A percentile compares a stretch with the other conserved stretches of the same genome.
Conservation (phyloP, 768 basidiomycete species). For the Hygrocybe coccinea region DNA sequence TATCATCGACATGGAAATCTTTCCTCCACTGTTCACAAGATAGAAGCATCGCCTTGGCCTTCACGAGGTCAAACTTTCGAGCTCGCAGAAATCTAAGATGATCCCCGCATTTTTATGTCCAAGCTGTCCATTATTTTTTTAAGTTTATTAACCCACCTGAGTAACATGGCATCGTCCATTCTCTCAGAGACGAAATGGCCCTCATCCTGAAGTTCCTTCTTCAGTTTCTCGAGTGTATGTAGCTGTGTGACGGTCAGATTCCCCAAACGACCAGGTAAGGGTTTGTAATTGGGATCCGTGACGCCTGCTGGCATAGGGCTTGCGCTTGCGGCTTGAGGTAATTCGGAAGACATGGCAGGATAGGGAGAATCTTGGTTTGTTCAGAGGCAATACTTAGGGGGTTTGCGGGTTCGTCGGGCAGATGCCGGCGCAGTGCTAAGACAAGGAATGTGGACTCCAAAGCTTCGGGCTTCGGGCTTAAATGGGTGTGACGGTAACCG, state of each 20-base stretch:
- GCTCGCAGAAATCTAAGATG: constrained; percentile 78
- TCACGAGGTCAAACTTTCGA: constrained; percentile 81
- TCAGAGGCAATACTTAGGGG: not conserved
- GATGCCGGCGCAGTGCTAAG: too few relatives aligned
- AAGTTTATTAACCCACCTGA: constrained; percentile 60
- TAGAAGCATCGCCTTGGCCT: constrained; percentile 81
- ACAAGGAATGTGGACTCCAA: too few relatives aligned
- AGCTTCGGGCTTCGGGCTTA: too few relatives aligned
- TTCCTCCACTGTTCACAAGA: constrained; percentile 85
- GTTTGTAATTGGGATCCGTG: constrained; percentile 61
- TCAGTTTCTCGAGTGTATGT: constrained; percentile 64
- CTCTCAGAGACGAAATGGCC: constrained; percentile 56
- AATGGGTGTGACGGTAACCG: too few relatives aligned
- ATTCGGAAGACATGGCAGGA: not conserved
- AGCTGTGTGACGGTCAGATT: constrained; percentile 64
- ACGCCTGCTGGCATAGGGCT: constrained; percentile 54
- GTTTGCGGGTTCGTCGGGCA: not conserved
- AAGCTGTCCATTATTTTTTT: too few relatives aligned
- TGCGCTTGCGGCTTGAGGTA: constrained; percentile 40
- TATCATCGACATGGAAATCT: constrained; percentile 75
- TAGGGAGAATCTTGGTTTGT: not conserved
- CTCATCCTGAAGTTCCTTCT: constrained; percentile 56
- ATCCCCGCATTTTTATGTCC: not conserved
- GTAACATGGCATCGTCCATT: constrained; percentile 66
- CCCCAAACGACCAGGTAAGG: constrained; percentile 71